Percentiles rank a stretch among this genome's conserved stretches.
phyloP scores from a whole-genome alignment of 768 basidiomycete species.

The Leccinum sublutescens region DNA sequence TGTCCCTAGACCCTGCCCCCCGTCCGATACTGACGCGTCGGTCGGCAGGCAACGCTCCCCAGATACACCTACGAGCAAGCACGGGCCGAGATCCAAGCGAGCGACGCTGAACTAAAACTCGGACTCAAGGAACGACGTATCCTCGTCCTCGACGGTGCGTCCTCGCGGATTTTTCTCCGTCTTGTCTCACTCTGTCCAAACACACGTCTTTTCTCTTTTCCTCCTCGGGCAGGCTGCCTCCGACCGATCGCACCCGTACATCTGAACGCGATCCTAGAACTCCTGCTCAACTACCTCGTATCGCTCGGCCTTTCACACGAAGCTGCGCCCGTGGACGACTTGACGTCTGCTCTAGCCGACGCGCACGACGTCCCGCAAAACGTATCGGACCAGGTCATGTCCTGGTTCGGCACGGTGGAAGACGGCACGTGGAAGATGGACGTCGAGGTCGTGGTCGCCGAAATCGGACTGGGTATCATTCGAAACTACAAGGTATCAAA shows the following conservation, averaged over 20 bases:
- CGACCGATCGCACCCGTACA: slow-evolving; percentile 68
- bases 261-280: slow-evolving; percentile 68
- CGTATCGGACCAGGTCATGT: slow-evolving; percentile 68
- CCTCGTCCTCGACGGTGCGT: slow-evolving; percentile 64
- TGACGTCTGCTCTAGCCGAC: slow-evolving; percentile 59
- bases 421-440: slow-evolving; percentile 68
- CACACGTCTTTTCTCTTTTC: too few relatives aligned
- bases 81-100: slow-evolving; percentile 70
- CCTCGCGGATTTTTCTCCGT: too few relatives aligned
- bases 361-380: slow-evolving; percentile 68
- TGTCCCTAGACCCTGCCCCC: too few relatives aligned
- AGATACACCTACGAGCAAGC: slow-evolving; percentile 56
- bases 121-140: slow-evolving; percentile 71
- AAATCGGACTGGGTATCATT: slow-evolving; percentile 77
- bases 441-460: slow-evolving; percentile 55
- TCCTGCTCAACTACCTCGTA: slow-evolving; percentile 73
- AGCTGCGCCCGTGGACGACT: slow-evolving; percentile 54
- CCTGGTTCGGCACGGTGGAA: slow-evolving; percentile 73
- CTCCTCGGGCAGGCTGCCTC: slow-evolving; percentile 52
- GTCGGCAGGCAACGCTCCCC: slow-evolving; percentile 39
- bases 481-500: slow-evolving; percentile 52
- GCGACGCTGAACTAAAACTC: slow-evolving; percentile 65
- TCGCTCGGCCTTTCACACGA: slow-evolving; percentile 54
- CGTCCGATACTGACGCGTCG: not conserved
- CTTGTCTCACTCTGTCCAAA: too few relatives aligned